Evolutionary conservation across 2,329 filamentous ascomycete genomes (phyloP).

Genomic region (Aspergillus pseudonomiae): DNA sequence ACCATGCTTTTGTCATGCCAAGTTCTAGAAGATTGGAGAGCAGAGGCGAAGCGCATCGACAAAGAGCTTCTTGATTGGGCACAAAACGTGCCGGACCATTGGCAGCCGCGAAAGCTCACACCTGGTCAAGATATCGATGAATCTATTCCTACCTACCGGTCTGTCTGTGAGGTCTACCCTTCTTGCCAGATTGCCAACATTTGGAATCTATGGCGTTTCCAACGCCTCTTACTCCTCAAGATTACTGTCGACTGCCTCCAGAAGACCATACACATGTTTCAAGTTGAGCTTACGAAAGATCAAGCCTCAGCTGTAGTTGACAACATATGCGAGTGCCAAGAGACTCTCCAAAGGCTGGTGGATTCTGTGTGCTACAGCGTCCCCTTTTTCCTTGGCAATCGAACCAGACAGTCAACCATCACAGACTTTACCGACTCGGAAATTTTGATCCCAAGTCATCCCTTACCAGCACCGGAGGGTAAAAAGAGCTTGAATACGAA

Average conservation of each 20-base stretch:
- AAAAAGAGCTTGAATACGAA: background rate
- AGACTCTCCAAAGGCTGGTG: background rate
- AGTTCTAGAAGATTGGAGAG: conserved; percentile 6
- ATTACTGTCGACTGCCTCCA: background rate
- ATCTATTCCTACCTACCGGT: background rate
- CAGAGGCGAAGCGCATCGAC: conserved; percentile 16
- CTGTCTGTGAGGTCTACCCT: background rate
- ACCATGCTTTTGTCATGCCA: background rate
- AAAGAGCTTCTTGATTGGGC: conserved; percentile 15
- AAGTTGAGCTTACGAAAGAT: background rate
- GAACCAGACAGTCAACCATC: background rate
- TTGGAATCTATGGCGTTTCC: background rate
- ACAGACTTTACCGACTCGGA: background rate
- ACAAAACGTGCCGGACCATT: conserved; percentile 18
- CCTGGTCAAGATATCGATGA: background rate
- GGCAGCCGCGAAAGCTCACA: conserved; percentile 20
- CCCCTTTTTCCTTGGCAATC: background rate
- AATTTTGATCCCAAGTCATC: background rate
- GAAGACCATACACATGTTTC: background rate
- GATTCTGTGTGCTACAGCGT: background rate
- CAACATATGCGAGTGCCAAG: background rate
- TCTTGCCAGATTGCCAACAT: background rate
- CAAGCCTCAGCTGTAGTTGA: background rate
- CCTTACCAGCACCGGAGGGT: background rate
- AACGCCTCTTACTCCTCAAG: background rate